Base-by-base conservation (phyloP, 2,329 filamentous ascomycete genomes). In the Colletotrichum paranaense region DNA sequence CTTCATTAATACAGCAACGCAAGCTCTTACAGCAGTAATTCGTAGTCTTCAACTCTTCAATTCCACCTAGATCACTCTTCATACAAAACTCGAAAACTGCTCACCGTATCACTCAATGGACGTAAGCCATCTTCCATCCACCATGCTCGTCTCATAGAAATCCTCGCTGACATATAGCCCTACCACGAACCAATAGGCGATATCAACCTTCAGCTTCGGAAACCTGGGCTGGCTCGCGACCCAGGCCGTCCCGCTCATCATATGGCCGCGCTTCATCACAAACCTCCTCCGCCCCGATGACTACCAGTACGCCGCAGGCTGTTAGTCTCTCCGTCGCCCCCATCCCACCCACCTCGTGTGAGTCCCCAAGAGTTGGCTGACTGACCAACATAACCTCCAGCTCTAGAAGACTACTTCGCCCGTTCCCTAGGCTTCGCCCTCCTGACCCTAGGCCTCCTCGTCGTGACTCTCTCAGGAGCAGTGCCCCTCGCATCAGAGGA, bases 391-490 rank as follows among this genome's bases (percentile, higher is more conserved):
- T 32, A 56, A 19, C n/a, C 7, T 2, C 53, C 76, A 90, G 91
- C 83, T 28, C 85, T 94, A 38, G 93, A 95, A 81, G 83, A 89
- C 68, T 96, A 96, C 86, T 92, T 95, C 80, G 91, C 91, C 64
- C 92, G 93, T 55, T 90, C 88, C 32, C 87, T 95, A 1, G 94
- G 92, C 75, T 85, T 95, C 69, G 85, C 91, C 35, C 87, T 95
- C 57, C 84, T 95, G 26, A 84, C 90, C 11, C 83, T 96, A 32
- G 91, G 90, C 38, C 79, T 91, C 7, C 82, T 93, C 14, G 87
- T 88, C n/a, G 82, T 95, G 49, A 86, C 94, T 46, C 87, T 95
- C 35, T 93, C 93, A 0, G 94, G 93, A 59, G 88, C 89, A 2
- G 86, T 96, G 5, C 93, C 94, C 0, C 82, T 95, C 14, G 88